Base-by-base conservation (phyloP, 257 asterid species). In the Nyctanthes arbortristis region DNA sequence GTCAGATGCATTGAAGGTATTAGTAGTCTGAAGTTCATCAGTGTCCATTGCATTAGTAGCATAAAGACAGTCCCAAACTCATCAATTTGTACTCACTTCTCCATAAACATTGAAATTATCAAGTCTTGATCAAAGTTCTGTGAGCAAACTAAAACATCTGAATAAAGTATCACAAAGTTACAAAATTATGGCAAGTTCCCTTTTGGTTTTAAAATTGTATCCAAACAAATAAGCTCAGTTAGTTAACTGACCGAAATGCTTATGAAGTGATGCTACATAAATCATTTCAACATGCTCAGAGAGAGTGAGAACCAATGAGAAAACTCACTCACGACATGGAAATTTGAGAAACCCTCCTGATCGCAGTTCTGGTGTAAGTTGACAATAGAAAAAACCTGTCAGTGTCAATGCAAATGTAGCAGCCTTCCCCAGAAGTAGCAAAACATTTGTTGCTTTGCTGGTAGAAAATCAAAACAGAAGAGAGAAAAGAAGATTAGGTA, bases 331-430 rank as follows among this genome's bases (percentile, higher is more conserved):
- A 70, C 65, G 70, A 74, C 72, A 69, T 52, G 89, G 88, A 73
- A 83, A 76, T 76, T 76, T 77, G 72, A 79, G 80, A 73, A 75
- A 78, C 69, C 90, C 89, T 25, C 81, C 95, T 7, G 84, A 78
- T 68, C 70, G 77, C 70, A 73, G 72, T 73, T 81, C 70, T 31
- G 86, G 79, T 61, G 89, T 69, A 65, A 82, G 85, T 84, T 83
- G 90, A 68, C 85, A 91, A 79, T 87, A 87, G 86, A 93, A 93
- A 78, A 93, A 84, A 61, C 96, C 96, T 58, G 99, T 91, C 78
- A 89, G 78, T 64, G 83, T 81, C 83, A 93, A 84, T 30, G 99
- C 96, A 84, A 89, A 89, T 49, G 89, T 81, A 65, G 97, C 99
- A 84, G 85, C 96, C 85, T 79, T 93, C 56, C 96, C 96, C 92